phyloP scores from a whole-genome alignment of 306 rosid genomes.

The Vicia sativa region DNA sequence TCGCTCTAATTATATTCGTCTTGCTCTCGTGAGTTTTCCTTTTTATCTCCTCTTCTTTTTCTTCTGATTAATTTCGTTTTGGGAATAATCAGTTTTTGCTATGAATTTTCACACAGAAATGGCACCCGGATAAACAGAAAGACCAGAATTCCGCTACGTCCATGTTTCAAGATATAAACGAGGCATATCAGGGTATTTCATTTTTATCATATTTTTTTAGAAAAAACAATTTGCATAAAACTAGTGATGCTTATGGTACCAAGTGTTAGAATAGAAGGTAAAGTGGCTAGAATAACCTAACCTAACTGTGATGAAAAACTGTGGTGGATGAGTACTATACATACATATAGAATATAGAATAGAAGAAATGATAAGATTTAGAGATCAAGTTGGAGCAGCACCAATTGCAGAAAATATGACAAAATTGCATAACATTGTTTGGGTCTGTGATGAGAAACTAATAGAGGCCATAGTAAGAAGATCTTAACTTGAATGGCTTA shows the following conservation, averaged over 20 bases:
- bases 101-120: slow-evolving; percentile 58
- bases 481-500: slow-evolving; percentile 9
- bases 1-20: slow-evolving; percentile 88
- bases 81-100: neutral
- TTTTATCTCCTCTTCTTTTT: neutral
- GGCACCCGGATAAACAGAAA: slow-evolving; percentile 97
- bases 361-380: neutral
- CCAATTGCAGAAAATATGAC: neutral
- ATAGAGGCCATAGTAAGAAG: neutral
- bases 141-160: slow-evolving; percentile 67
- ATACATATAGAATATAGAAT: neutral
- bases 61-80: neutral
- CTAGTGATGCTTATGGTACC: neutral
- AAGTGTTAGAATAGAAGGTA: neutral
- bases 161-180: slow-evolving; percentile 86
- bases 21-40: slow-evolving; percentile 69
- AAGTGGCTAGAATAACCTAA: neutral
- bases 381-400: neutral
- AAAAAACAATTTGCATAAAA: neutral
- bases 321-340: neutral
- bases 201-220: no score
- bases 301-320: neutral
- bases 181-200: slow-evolving; percentile 87
- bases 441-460: slow-evolving; percentile 7
- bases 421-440: neutral